Evolutionary conservation across 2,329 filamentous ascomycete species (phyloP).

Genomic region (Nemania bipapillata): DNA sequence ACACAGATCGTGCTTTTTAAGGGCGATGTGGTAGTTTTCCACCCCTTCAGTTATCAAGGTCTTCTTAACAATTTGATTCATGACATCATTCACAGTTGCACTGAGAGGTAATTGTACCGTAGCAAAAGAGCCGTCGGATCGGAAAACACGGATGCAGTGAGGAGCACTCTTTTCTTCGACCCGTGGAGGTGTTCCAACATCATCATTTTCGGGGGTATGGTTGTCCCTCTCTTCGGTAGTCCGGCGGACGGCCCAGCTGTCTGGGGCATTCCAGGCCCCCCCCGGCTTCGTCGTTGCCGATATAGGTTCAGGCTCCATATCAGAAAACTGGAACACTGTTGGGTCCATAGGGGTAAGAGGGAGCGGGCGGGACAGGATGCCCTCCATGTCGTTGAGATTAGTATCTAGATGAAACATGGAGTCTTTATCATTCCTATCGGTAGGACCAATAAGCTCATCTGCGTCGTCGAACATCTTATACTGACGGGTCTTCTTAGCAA

Average conservation of each 20-base stretch:
- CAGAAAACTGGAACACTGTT: constrained; percentile 55
- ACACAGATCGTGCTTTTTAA: constrained; percentile 90
- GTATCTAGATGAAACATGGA: constrained; percentile 83
- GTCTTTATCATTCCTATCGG: constrained; percentile 68
- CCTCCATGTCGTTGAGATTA: constrained; percentile 89
- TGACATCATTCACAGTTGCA: constrained; percentile 85
- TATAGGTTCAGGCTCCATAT: constrained; percentile 45
- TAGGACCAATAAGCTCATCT: constrained; percentile 70
- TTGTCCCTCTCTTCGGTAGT: constrained; percentile 72
- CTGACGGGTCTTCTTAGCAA: constrained; percentile 66
- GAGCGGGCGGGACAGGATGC: constrained; percentile 78
- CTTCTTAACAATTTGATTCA: constrained; percentile 92
- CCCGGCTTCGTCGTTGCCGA: constrained; percentile 50
- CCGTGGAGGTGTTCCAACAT: constrained; percentile 72
- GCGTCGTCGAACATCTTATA: constrained; percentile 61
- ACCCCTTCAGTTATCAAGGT: constrained; percentile 89
- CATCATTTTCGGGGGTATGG: constrained; percentile 71
- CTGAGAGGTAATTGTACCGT: constrained; percentile 87
- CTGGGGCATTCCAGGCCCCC: constrained; percentile 88
- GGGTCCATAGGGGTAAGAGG: constrained; percentile 77
- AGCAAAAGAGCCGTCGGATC: constrained; percentile 91
- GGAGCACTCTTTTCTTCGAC: constrained; percentile 78
- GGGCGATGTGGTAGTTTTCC: constrained; percentile 93
- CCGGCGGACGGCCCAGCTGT: constrained; percentile 93
- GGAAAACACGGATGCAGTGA: constrained; percentile 95